Evolutionary conservation across 257 asterid genomes (phyloP).

Genomic region (Plantago elongata): DNA sequence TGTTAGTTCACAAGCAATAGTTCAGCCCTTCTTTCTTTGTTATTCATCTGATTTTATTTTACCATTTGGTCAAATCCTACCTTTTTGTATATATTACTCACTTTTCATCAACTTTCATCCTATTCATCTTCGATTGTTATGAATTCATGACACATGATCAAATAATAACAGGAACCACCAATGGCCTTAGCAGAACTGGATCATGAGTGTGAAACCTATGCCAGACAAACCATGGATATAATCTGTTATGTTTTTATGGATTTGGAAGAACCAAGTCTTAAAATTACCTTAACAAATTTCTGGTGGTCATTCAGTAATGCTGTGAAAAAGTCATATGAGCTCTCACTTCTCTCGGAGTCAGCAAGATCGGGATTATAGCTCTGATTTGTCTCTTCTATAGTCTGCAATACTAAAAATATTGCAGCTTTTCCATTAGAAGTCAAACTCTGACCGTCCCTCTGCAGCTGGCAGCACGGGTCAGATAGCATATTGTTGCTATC

Average conservation of each 20-base stretch:
- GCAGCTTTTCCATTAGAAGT: slow-evolving; percentile 68
- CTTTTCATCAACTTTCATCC: no score
- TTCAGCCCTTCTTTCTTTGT: no score
- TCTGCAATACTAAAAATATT: slow-evolving; percentile 43
- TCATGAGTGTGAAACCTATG: slow-evolving; percentile 1
- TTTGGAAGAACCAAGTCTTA: slow-evolving; percentile 5
- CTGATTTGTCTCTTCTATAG: slow-evolving; percentile 22
- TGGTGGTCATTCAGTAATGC: slow-evolving; percentile 41
- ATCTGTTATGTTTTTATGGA: slow-evolving; percentile 1
- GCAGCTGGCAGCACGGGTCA: slow-evolving; percentile 34
- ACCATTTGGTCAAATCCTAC: no score
- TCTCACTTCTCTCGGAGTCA: slow-evolving; percentile 31
- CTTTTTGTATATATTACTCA: no score
- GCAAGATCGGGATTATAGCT: slow-evolving; percentile 23
- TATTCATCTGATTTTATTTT: no score
- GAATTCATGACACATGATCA: no score
- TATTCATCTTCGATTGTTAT: no score
- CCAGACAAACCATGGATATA: slow-evolving; percentile 1
- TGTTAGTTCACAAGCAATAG: no score
- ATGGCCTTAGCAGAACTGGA: background rate
- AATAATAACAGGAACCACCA: background rate
- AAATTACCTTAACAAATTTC: slow-evolving; percentile 49
- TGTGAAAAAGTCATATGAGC: slow-evolving; percentile 29
- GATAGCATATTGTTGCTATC: slow-evolving; percentile 33
- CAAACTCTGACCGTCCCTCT: slow-evolving; percentile 48